Evolutionary conservation across 1,284 basidiomycete genomes (phyloP).

Genomic region (Cryptococcus sp.): DNA sequence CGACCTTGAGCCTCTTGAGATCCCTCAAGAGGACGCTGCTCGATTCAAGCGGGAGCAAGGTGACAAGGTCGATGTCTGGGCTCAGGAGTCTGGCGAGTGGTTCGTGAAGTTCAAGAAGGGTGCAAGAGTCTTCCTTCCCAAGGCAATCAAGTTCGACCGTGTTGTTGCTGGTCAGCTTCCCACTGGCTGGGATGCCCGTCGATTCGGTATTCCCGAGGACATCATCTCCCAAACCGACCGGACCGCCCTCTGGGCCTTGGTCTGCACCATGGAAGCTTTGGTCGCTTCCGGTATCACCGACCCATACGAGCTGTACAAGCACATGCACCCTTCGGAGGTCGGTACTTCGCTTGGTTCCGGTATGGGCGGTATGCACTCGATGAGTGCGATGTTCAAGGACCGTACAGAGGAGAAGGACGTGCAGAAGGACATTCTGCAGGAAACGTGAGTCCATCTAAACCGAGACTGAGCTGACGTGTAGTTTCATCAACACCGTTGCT

Average conservation of each 20-base stretch:
- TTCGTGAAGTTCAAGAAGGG: slow-evolving; percentile 99
- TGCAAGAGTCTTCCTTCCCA: slow-evolving; percentile 88
- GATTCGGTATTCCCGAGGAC: slow-evolving; percentile 97
- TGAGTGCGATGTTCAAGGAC: slow-evolving; percentile 97
- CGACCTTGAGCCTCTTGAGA: slow-evolving; percentile 94
- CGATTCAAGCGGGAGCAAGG: slow-evolving; percentile 97
- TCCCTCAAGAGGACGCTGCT: slow-evolving; percentile 83
- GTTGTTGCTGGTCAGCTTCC: slow-evolving; percentile 95
- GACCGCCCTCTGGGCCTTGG: slow-evolving; percentile 94
- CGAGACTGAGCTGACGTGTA: slow-evolving; percentile 41
- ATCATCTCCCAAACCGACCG: slow-evolving; percentile 94
- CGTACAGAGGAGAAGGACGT: slow-evolving; percentile 95
- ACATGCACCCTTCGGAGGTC: slow-evolving; percentile 94
- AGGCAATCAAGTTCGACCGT: slow-evolving; percentile 92
- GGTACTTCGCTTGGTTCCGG: slow-evolving; percentile 90
- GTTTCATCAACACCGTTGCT: slow-evolving; percentile 96
- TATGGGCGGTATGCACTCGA: slow-evolving; percentile 91
- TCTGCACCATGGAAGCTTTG: slow-evolving; percentile 90
- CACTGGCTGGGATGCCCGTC: slow-evolving; percentile 93
- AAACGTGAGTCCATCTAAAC: slow-evolving; percentile 68
- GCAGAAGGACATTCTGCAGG: slow-evolving; percentile 96
- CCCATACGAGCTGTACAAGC: slow-evolving; percentile 94
- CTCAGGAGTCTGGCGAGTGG: slow-evolving; percentile 85
- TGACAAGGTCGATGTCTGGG: slow-evolving; percentile 95
- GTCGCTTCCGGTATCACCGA: slow-evolving; percentile 97